A percentile compares a stretch with the other conserved stretches of the same genome.
These are phyloP conservation scores for Dioscorea cayenensis DNA, from an alignment of 116 monocot genomes.

Conservation along the genomic window DNA sequence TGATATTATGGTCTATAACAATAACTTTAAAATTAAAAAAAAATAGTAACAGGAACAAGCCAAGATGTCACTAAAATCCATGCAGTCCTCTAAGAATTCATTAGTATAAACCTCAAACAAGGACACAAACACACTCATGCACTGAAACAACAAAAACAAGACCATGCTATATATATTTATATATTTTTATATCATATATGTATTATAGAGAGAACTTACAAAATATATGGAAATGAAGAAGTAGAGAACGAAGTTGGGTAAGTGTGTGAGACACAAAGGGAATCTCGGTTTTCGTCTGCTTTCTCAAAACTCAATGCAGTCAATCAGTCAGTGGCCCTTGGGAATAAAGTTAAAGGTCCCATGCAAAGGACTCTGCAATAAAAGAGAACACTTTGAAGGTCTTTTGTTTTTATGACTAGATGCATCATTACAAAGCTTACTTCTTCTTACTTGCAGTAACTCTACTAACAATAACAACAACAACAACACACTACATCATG, in stretches of 20 bases:
- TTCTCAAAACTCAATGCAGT: slow-evolving; percentile 57
- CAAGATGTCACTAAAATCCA: slow-evolving; percentile 28
- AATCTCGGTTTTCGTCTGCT: slow-evolving; percentile 75
- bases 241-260: slow-evolving; percentile 4
- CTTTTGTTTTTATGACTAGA: neutral
- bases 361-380: slow-evolving; percentile 9
- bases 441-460: no score
- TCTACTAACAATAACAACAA: no score
- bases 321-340: slow-evolving; percentile 14
- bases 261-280: slow-evolving; percentile 10
- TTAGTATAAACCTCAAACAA: slow-evolving; percentile 12
- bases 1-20: neutral
- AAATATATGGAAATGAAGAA: neutral
- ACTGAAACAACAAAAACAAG: slow-evolving; percentile 19
- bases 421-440: no score
- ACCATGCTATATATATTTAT: neutral
- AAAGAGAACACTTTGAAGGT: slow-evolving; percentile 3
- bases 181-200: neutral
- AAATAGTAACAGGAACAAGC: slow-evolving; percentile 12
- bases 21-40: neutral
- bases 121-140: slow-evolving; percentile 15
- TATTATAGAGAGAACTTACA: neutral
- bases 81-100: slow-evolving; percentile 18
- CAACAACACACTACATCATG: no score
- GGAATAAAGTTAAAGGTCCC: slow-evolving; percentile 27